Evolutionary conservation across 2,329 filamentous ascomycete genomes (phyloP), one percentile per base, ranked within the genome.

Genomic region (Boeremia exigua): DNA sequence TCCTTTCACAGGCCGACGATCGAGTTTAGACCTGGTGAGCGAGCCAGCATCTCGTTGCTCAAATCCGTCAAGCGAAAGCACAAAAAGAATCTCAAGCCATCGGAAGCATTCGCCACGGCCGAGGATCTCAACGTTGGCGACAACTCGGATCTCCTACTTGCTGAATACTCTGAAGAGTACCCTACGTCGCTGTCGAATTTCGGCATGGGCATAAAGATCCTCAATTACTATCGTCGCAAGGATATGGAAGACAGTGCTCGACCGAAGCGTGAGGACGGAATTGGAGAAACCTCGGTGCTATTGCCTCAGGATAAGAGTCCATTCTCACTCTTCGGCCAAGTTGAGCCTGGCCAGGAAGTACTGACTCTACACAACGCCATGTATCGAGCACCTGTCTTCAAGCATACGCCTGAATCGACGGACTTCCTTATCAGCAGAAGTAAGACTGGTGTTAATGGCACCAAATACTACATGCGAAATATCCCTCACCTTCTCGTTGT

Each of bases 151-250:
- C 88, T 92, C 17, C 84, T 97, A 5, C 84, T 99, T 12, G 88
- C 98, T 30, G 95, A 99, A 76, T 99, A 99, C 74, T 96, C 92
- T 8, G 95, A 99, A 76, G 92, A 97, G 69, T 89, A 92, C 60
- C 95, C 95, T 0, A 90, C 89, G 9, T 92, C 96, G 56, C 80
- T 99, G 59, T 97, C 94, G 38, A 97, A 96, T 71, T 96, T 97
- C 69, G 95, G 94, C 62, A 99, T 99, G 95, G 93, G 93, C 48
- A 96, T 89, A 74, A 90, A 92, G 48, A 85, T 99, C 55, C 92
- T 98, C 80, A 98, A 99, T 75, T 99, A 98, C 76, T 97, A 97
- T 73, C 90, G 92, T 34, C 87, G 93, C 56, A 92, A 92, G 68
- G 90, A 92, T 45, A 71, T 70, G 71, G 91, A 96, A 40, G 91